Base-by-base conservation (phyloP, 139 green algal species). In the Zygnema cylindricum region DNA sequence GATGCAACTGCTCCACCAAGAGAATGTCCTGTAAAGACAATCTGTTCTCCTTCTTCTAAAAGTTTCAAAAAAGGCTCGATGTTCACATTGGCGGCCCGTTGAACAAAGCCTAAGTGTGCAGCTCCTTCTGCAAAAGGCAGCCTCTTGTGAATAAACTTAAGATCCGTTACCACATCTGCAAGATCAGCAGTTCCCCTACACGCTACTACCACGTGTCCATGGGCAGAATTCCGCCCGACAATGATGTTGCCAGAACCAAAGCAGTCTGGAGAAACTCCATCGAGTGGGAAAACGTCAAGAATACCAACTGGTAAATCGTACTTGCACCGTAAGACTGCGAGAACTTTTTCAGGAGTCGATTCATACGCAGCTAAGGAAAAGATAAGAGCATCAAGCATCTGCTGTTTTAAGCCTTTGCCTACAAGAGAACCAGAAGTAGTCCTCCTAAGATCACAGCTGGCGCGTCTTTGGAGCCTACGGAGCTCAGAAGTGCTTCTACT, bases 11-110 rank as follows among this genome's bases (percentile, higher is more conserved):
- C 84, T 30, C 84, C 84, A 16, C 84, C 84, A 23, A 89, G 11
- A 7, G 84, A 89, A 69, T 89, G 84, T n/a, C 84, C 84, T 30
- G 84, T 89, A 23, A 89, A 85, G 30, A 89, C 84, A 30, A 89
- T 39, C 36, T 85, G 16, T 25, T 89, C 73, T 22, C 84, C 84
- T 25, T 22, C 32, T 1, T 40, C 36, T 0, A 89, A 33, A 33
- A 89, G 69, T 7, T 84, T 32, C 30, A 84, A 55, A 30, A 89
- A 42, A 2, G 73, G 73, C 71, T 86, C 40, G 38, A 84, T 33
- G 36, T 69, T 36, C 41, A 89, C 43, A 16, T n/a, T 77, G 16
- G 73, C 35, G 23, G 84, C 84, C 25, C 84, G 16, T 25, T 89
- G 43, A 38, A 89, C 84, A 69, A 89, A 89, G 16, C 84, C 84